Conservation (phyloP, 1,284 basidiomycete species). For the Cerioporus squamosus region DNA sequence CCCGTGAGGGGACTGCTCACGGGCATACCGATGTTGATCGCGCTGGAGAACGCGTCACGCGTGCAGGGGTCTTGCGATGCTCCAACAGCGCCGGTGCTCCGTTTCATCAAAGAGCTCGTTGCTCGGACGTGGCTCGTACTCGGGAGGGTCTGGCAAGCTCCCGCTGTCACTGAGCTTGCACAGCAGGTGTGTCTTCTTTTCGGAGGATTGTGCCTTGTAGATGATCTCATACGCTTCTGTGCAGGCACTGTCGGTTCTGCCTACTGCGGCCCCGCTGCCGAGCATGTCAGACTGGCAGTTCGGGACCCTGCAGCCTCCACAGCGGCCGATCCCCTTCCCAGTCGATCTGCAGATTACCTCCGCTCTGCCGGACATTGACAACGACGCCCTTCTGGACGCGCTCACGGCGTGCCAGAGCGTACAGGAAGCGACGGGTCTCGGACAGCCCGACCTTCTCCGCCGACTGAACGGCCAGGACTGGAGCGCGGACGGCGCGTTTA, state of each 20-base stretch:
- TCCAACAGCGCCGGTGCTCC: slow-evolving; percentile 50
- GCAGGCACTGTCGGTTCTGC: slow-evolving; percentile 22
- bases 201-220: too few relatives aligned
- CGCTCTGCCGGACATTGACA: slow-evolving; percentile 50
- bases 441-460: slow-evolving; percentile 56
- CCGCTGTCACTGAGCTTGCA: slow-evolving; percentile 56
- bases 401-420: slow-evolving; percentile 57
- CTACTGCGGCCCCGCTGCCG: slow-evolving; percentile 21
- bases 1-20: slow-evolving; percentile 78
- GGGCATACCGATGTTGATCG: slow-evolving; percentile 85
- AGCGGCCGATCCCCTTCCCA: slow-evolving; percentile 40
- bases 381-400: slow-evolving; percentile 54
- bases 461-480: slow-evolving; percentile 59
- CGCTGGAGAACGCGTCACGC: slow-evolving; percentile 64
- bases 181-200: slow-evolving; percentile 51
- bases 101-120: slow-evolving; percentile 68
- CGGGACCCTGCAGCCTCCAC: slow-evolving; percentile 41
- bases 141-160: slow-evolving; percentile 73
- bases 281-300: slow-evolving; percentile 31
- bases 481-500: slow-evolving; percentile 77
- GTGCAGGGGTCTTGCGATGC: slow-evolving; percentile 46
- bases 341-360: slow-evolving; percentile 26
- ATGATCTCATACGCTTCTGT: background rate
- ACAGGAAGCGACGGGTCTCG: slow-evolving; percentile 67
- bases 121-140: slow-evolving; percentile 70